A percentile compares a stretch with the other conserved stretches of the same genome.
These are phyloP conservation scores for Ulmus americana DNA, from an alignment of 331 rosid species.

Conservation along the genomic window DNA sequence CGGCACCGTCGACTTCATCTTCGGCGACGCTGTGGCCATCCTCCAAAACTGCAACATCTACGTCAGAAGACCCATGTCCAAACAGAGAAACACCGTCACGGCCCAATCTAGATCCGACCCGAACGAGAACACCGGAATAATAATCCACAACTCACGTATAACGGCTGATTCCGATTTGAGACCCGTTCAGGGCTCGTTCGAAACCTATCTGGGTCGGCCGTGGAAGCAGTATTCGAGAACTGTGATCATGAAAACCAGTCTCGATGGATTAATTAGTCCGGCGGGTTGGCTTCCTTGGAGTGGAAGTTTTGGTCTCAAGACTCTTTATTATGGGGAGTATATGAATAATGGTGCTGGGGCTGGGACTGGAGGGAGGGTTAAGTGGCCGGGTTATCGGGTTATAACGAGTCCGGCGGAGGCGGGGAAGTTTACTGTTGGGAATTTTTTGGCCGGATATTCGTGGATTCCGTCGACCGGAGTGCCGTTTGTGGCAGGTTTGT, in stretches of 20 bases:
- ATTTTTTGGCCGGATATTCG: conserved; percentile 25
- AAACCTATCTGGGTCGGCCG: conserved; percentile 37
- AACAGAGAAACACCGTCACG: conserved; percentile 31
- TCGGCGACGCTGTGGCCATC: conserved; percentile 32
- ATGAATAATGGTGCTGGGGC: conserved; percentile 41
- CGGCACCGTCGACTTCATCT: conserved; percentile 46
- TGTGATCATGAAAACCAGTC: conserved; percentile 31
- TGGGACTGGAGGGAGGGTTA: conserved; percentile 33
- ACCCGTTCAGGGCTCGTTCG: conserved; percentile 15
- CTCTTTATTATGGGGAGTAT: conserved; percentile 38
- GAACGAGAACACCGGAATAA: conserved; percentile 37
- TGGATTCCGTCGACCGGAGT: conserved; percentile 40
- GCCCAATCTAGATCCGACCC: conserved; percentile 37
- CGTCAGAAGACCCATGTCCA: conserved; percentile 26
- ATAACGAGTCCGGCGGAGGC: conserved; percentile 28
- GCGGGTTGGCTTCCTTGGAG: conserved; percentile 44
- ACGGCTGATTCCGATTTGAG: conserved; percentile 23
- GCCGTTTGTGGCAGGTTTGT: conserved; percentile 29
- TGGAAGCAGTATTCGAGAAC: conserved; percentile 40
- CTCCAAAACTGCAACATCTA: conserved; percentile 39
- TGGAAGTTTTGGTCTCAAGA: conserved; percentile 28
- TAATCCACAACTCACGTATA: conserved; percentile 27
- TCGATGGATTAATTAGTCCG: conserved; percentile 29
- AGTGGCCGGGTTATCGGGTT: conserved; percentile 34
- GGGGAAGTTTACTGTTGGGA: conserved; percentile 25